These are phyloP conservation scores for Physcomitrium patens DNA, from an alignment of 225 moss, liverwort and hornwort species.

Conservation along the genomic window DNA sequence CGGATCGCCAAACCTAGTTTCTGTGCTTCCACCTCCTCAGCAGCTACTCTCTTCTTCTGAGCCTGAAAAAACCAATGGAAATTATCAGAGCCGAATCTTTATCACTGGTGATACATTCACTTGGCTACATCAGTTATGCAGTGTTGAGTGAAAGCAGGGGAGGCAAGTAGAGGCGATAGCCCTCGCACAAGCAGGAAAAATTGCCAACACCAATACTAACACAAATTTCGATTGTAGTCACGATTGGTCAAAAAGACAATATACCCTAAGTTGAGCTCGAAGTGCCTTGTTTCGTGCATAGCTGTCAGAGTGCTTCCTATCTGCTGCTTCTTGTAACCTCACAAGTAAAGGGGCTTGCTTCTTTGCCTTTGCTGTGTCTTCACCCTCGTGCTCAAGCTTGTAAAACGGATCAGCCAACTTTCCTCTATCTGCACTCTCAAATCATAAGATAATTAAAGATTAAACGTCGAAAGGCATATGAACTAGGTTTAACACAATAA, in stretches of 20 bases:
- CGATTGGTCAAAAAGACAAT: slow-evolving; percentile 20
- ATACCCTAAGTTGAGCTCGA: slow-evolving; percentile 87
- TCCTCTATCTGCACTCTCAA: slow-evolving; percentile 63
- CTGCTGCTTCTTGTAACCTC: slow-evolving; percentile 84
- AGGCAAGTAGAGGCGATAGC: background rate
- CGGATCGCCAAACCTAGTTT: slow-evolving; percentile 80
- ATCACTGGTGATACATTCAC: background rate
- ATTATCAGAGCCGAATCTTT: slow-evolving; percentile 10
- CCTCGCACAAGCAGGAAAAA: slow-evolving; percentile 10
- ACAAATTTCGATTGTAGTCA: background rate
- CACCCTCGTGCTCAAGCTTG: slow-evolving; percentile 87
- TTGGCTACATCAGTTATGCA: background rate
- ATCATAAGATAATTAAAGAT: slow-evolving; percentile 1
- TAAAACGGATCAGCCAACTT: slow-evolving; percentile 95
- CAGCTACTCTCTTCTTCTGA: slow-evolving; percentile 90
- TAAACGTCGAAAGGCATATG: background rate
- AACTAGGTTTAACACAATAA: slow-evolving; percentile 3
- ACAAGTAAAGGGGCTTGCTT: slow-evolving; percentile 82
- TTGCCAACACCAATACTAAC: background rate
- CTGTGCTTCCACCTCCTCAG: slow-evolving; percentile 80
- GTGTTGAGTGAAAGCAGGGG: background rate
- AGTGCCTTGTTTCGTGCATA: slow-evolving; percentile 92
- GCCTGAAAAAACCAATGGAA: slow-evolving; percentile 44
- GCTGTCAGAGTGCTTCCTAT: slow-evolving; percentile 84
- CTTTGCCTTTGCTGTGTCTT: slow-evolving; percentile 90